phyloP scores from a whole-genome alignment of 176 grass and related monocot species.

The Oryza brachyantha region DNA sequence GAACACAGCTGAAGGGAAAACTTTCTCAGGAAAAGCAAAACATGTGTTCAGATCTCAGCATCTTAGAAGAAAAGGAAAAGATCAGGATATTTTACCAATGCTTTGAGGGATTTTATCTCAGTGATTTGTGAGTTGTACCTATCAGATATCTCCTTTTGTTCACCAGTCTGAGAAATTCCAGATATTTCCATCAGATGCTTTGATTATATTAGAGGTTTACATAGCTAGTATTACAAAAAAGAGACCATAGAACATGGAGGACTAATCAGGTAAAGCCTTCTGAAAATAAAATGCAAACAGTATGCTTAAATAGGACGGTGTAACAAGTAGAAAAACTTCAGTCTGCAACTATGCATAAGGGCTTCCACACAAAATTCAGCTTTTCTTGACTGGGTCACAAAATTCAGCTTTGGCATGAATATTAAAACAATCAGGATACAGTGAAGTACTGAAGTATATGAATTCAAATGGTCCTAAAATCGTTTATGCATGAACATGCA shows the following conservation, averaged over 20 bases:
- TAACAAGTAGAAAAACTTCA: not conserved
- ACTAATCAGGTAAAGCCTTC: slow-evolving; percentile 2
- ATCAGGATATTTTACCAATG: slow-evolving; percentile 58
- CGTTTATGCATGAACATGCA: not conserved
- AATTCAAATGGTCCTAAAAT: not conserved
- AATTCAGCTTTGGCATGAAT: not conserved
- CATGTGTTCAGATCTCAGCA: not conserved
- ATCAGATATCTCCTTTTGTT: slow-evolving; percentile 59
- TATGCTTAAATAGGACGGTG: not conserved
- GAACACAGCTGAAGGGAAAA: not conserved
- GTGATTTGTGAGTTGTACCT: slow-evolving; percentile 53
- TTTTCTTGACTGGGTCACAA: not conserved
- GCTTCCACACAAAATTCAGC: not conserved
- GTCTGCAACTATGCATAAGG: not conserved
- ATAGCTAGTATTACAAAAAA: slow-evolving; percentile 10
- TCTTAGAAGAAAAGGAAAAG: slow-evolving; percentile 23
- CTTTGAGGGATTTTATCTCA: slow-evolving; percentile 78
- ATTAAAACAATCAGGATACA: slow-evolving; percentile 10
- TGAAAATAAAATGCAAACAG: slow-evolving; percentile 5
- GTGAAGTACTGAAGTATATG: not conserved
- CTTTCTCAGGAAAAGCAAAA: slow-evolving; percentile 10
- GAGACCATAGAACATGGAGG: not conserved
- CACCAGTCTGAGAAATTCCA: slow-evolving; percentile 64
- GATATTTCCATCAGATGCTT: slow-evolving; percentile 33
- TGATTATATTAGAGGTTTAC: slow-evolving; percentile 10